Evolutionary conservation across 257 asterid species (phyloP), one percentile per base, ranked within the genome.

Genomic region (Penstemon eatonii): DNA sequence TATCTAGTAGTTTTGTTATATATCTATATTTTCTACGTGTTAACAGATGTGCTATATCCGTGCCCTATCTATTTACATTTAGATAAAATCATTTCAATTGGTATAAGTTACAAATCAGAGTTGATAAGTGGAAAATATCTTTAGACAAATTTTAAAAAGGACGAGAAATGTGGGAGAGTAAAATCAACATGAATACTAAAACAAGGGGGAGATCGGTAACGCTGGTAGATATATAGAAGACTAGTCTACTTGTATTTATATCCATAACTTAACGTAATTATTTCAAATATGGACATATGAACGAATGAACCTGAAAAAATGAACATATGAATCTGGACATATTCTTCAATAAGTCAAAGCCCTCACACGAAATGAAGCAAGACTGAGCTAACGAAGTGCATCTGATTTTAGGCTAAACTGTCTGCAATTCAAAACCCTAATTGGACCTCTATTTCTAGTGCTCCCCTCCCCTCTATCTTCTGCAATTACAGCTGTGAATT

Each of bases 1-100:
- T 41, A 45, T 55, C 60, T 15, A 12, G 1, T 50, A 36, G 39
- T 52, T 40, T 13, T 19, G 13, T 44, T 65, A 33, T 52, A 53
- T 46, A 59, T 65, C 54, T 59, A 63, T 63, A 4, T 39, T 12
- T 56, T 40, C 7, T 59, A 42, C 56, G 43, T 25, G 63, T 60
- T 43, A 55, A 25, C 5, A 55, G 0, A 55, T 5, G 8, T 19
- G 38, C 3, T 8, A 4, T 55, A 6, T 15, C 60, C 7, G 7
- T 8, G 11, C 45, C 36, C 50, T n/a, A 52, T 53, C 36, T 36
- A 60, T 11, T 58, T 43, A 13, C 6, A n/a, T 9, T 58, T 68
- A 0, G 15, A 62, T 49, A 12, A 8, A 2, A 3, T 2, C 56
- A 41, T 19, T 65, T 51, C 15, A 52, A 11, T 53, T 19, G 56